Base-by-base conservation (phyloP, 2,329 filamentous ascomycete genomes). In the Botryotinia narcissicola region DNA sequence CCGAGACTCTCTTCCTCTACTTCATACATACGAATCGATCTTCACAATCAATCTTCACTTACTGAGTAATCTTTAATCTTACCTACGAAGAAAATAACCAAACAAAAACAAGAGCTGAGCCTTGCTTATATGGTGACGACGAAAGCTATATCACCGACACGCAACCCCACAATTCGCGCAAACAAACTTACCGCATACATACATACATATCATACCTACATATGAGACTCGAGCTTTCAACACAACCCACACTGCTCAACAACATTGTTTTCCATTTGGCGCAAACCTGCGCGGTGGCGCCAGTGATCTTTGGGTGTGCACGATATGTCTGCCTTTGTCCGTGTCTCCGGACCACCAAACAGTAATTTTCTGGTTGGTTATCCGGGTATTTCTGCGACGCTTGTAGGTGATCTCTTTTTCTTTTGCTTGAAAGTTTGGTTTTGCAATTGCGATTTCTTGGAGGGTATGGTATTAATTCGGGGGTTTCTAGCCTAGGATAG, bases 341-440 rank as follows among this genome's bases (percentile, higher is more conserved):
- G 96, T 88, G 94, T 99, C 84, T 97, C 94, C 78, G 96, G 96
- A 82, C 95, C 95, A 82, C 95, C 96, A 79, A 99, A 99, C 85
- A 96, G 94, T 84, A 96, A 93, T 84, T 98, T 97, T 82, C 88
- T 98, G 77, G 94, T 98, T 79, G 96, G 96, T 79, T 99, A 98
- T 83, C 96, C 96, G 73, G 96, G 96, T 79, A 98, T 99, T 83
- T 98, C 95, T 73, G 96, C 96, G 80, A 99, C 96, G 54, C 84
- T 98, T 89, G 95, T 98, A 88, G 84, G 93, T 89, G 35, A 61
- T 66, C 63, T 62, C 71, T 67, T n/a, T 64, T 46, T 46, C 63
- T 46, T 46, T 74, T 73, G 73, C 76, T 51, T 37, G 9, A 60
- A 16, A 48, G 18, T n/a, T 42, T 60, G 35, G 73, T 77, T 74